A percentile compares a stretch with the other conserved stretches of the same genome.
Evolutionary conservation across 352 stramenopile species (phyloP).

Genomic region (Phytophthora sp.): DNA sequence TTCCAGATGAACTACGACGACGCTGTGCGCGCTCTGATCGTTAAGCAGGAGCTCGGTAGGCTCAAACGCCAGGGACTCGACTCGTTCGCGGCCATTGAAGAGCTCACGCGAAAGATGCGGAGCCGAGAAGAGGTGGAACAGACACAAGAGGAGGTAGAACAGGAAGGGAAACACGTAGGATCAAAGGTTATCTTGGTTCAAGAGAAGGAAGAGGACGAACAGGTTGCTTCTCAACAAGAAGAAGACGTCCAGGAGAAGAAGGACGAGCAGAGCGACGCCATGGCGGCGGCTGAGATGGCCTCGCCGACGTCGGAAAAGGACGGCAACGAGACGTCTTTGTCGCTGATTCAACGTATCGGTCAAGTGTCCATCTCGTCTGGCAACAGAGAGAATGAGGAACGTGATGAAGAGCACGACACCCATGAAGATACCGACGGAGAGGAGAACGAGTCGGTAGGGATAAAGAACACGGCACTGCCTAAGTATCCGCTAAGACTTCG

Average conservation of each 20-base stretch:
- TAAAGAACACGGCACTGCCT: slow-evolving; percentile 20
- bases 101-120: slow-evolving; percentile 86
- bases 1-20: slow-evolving; percentile 91
- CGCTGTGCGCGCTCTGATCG: slow-evolving; percentile 81
- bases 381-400: slow-evolving; percentile 8
- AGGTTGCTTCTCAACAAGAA: neutral
- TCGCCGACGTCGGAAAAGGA: slow-evolving; percentile 35
- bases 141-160: slow-evolving; percentile 5
- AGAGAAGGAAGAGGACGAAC: slow-evolving; percentile 9
- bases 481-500: slow-evolving; percentile 29
- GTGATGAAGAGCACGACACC: slow-evolving; percentile 5
- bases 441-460: slow-evolving; percentile 20
- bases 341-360: slow-evolving; percentile 76
- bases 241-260: slow-evolving; percentile 6
- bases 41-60: slow-evolving; percentile 85
- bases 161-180: slow-evolving; percentile 5
- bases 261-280: slow-evolving; percentile 3
- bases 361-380: slow-evolving; percentile 77
- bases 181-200: slow-evolving; percentile 1
- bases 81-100: slow-evolving; percentile 84
- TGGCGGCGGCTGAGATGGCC: slow-evolving; percentile 24
- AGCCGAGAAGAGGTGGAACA: slow-evolving; percentile 24
- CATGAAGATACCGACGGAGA: slow-evolving; percentile 30
- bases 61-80: slow-evolving; percentile 81
- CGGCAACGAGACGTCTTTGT: slow-evolving; percentile 55